phyloP scores from a whole-genome alignment of 495 filamentous ascomycete genomes.

The Penicillium mononematosum region DNA sequence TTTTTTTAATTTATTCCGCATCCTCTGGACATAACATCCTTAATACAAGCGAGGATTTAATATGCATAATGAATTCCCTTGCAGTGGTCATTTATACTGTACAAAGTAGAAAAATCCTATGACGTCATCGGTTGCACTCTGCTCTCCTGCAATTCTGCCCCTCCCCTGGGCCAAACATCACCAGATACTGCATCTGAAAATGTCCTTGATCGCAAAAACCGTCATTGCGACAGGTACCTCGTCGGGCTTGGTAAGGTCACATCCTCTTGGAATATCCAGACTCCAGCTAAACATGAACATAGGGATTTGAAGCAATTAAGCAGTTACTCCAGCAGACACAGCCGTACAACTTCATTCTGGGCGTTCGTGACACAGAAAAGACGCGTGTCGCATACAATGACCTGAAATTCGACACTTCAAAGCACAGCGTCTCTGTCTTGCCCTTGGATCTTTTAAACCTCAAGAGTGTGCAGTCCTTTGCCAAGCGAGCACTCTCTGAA shows the following conservation, averaged over 20 bases:
- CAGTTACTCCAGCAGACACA: constrained; percentile 27
- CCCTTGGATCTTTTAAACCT: constrained; percentile 27
- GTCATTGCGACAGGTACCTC: constrained; percentile 33
- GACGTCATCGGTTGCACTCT: background rate
- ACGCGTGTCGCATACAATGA: constrained; percentile 24
- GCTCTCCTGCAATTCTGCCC: background rate
- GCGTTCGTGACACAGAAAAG: constrained; percentile 25
- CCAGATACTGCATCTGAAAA: background rate
- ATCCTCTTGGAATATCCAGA: background rate
- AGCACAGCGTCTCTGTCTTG: constrained; percentile 23
- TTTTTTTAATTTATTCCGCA: background rate
- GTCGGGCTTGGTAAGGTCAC: constrained; percentile 24
- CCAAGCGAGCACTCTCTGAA: constrained; percentile 21
- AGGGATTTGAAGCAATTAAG: constrained; percentile 35
- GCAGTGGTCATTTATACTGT: background rate
- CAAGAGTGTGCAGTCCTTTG: constrained; percentile 28
- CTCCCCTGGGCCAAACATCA: background rate
- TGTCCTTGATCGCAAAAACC: constrained; percentile 21
- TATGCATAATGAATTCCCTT: background rate
- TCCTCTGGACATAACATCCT: background rate
- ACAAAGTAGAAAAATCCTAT: background rate
- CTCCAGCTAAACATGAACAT: constrained; percentile 8
- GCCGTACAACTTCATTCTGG: constrained; percentile 31
- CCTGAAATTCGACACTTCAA: constrained; percentile 23
- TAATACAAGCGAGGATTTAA: background rate